Percentiles rank a stretch among this genome's conserved stretches.
phyloP scores from a whole-genome alignment of 2,329 filamentous ascomycete genomes.

The Bertia moriformis region DNA sequence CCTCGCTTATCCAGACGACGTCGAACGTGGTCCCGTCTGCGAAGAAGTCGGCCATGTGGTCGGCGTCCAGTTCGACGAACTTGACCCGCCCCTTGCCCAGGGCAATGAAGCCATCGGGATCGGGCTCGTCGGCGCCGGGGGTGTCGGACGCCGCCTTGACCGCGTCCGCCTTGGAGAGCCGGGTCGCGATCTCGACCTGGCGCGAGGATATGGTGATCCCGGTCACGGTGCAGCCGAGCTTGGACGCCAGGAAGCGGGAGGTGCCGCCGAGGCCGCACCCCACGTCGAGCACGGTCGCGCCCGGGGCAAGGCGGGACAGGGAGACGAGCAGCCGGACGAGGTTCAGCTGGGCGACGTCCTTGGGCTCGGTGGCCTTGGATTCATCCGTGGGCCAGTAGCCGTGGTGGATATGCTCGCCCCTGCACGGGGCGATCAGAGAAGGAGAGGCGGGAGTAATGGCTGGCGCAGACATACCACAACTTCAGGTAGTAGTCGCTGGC shows the following conservation, averaged over 20 bases:
- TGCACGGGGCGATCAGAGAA: conserved; percentile 9
- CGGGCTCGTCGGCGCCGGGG: conserved; percentile 4
- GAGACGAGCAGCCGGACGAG: conserved; percentile 39
- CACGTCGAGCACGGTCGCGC: conserved; percentile 36
- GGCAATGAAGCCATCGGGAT: conserved; percentile 17
- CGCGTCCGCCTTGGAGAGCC: conserved; percentile 25
- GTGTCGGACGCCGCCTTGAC: conserved; percentile 6
- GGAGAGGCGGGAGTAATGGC: not conserved
- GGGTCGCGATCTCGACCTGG: conserved; percentile 41
- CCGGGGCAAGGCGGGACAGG: conserved; percentile 20
- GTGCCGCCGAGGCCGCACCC: conserved; percentile 48
- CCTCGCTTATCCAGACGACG: conserved; percentile 47
- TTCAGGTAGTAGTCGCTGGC: conserved; percentile 47
- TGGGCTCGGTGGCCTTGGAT: conserved; percentile 30
- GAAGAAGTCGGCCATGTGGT: conserved; percentile 42
- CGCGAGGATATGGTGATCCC: conserved; percentile 44
- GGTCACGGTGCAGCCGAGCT: conserved; percentile 35
- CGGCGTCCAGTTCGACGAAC: conserved; percentile 44
- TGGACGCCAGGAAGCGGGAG: conserved; percentile 35
- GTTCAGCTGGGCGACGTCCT: conserved; percentile 41
- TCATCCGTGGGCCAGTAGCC: conserved; percentile 37
- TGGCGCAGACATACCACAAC: conserved; percentile 28
- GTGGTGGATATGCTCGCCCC: conserved; percentile 51
- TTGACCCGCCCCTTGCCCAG: conserved; percentile 29
- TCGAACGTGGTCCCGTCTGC: conserved; percentile 27